Evolutionary conservation across 2,329 filamentous ascomycete genomes (phyloP), one percentile per base, ranked within the genome.

Genomic region (Coniochaeta sp.): DNA sequence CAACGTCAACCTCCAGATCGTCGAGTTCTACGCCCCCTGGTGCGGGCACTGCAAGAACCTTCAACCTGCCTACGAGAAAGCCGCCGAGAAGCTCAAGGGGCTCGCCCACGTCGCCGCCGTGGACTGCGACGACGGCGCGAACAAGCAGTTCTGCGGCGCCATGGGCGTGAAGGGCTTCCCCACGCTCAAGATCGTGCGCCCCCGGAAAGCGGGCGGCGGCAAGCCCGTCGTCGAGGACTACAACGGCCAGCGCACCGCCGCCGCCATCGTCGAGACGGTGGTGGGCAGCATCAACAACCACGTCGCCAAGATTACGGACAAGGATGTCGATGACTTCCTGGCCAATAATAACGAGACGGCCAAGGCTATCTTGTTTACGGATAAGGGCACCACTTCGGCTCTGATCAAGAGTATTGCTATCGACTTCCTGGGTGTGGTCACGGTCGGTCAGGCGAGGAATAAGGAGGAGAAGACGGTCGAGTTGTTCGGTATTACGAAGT

Each of bases 31-130:
- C 65, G 92, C 92, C 8, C 92, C 92, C 22, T 97, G 92, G 92
- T 97, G 94, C 64, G 94, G 92, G 38, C 94, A 97, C 72, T 99
- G 94, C 75, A 81, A 96, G 72, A 96, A 87, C 71, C 86, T 99
- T 63, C 91, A 96, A 72, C 92, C 91, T 3, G 89, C 89, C 42
- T 99, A 94, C 71, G 92, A 97, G 70, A 96, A 96, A 70, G 91
- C 86, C 2, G 94, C 94, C 60, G 87, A 86, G 63, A 90, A 85
- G 61, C 85, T 99, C 53, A 82, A 87, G n/a, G 94, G 94, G 13
- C 79, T 97, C 13, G 94, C 91, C 61, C 95, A 96, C 63, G 92
- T 99, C 38, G 94, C 90, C 47, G 94, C 95, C 51, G 77, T 99
- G 57, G 88, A 99, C 70, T 99, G 94, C 69, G 92, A 99, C 63